A percentile compares a stretch with the other conserved stretches of the same genome.
Evolutionary conservation across 441 rosid species (phyloP).

Genomic region (Gossypium davidsonii): DNA sequence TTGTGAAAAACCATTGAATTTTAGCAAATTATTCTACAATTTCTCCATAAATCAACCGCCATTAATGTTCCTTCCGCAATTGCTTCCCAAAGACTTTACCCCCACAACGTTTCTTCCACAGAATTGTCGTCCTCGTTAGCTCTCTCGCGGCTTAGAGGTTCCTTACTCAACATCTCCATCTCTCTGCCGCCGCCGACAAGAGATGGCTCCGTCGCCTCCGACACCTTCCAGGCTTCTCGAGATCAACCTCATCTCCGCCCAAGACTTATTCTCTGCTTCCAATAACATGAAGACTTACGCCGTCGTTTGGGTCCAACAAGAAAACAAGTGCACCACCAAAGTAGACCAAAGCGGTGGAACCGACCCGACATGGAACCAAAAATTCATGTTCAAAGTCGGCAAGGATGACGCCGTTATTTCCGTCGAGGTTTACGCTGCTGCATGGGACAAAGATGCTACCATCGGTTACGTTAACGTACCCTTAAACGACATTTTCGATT

Average conservation of each 20-base stretch:
- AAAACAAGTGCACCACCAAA: slow-evolving; percentile 30
- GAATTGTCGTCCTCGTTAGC: not conserved
- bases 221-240: slow-evolving; percentile 55
- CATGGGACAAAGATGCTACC: slow-evolving; percentile 73
- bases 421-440: slow-evolving; percentile 79
- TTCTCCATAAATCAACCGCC: slow-evolving; percentile 1
- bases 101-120: not conserved
- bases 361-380: slow-evolving; percentile 59
- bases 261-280: slow-evolving; percentile 61
- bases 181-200: not conserved
- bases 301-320: slow-evolving; percentile 48
- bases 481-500: slow-evolving; percentile 42
- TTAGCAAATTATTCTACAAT: not conserved
- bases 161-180: not conserved
- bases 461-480: slow-evolving; percentile 66
- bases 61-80: not conserved
- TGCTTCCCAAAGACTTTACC: not conserved
- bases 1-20: not conserved
- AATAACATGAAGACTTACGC: slow-evolving; percentile 80
- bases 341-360: slow-evolving; percentile 45
- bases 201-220: slow-evolving; percentile 26
- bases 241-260: slow-evolving; percentile 69
- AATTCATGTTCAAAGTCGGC: slow-evolving; percentile 64
- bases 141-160: not conserved
- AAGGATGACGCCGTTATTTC: slow-evolving; percentile 55